phyloP scores from a whole-genome alignment of 768 basidiomycete genomes.

The Suillus decipiens region DNA sequence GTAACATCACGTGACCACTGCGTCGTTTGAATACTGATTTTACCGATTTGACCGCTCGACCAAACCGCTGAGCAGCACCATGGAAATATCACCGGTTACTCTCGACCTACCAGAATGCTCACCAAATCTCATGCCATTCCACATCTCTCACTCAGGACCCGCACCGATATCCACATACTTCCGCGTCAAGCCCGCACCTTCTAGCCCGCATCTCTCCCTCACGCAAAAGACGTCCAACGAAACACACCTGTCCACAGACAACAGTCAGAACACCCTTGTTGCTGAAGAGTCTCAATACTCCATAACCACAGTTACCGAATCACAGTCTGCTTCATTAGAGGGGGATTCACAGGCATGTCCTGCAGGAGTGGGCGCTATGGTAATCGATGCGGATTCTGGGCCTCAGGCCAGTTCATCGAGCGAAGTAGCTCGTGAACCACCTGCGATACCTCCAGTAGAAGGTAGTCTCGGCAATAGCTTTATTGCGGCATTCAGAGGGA shows the following conservation, averaged over 20 bases:
- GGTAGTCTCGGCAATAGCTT: constrained; percentile 31
- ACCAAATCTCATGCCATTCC: constrained; percentile 84
- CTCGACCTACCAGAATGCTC: constrained; percentile 40
- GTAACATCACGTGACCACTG: no score
- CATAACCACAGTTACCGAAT: constrained; percentile 13
- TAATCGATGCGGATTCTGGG: constrained; percentile 12
- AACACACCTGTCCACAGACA: background rate
- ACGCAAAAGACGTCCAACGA: background rate
- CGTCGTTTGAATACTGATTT: no score
- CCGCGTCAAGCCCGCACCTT: constrained; percentile 45
- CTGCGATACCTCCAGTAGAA: background rate
- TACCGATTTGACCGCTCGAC: background rate
- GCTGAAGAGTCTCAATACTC: constrained; percentile 7
- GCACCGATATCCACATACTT: constrained; percentile 79
- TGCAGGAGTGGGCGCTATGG: background rate
- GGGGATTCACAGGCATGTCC: background rate
- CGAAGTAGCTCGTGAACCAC: background rate
- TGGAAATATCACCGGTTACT: constrained; percentile 23
- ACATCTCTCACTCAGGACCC: constrained; percentile 67
- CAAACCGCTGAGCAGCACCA: background rate
- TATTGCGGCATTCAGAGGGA: constrained; percentile 71
- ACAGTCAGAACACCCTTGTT: background rate
- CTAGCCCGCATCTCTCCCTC: constrained; percentile 11
- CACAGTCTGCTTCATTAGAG: background rate
- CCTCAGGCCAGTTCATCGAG: constrained; percentile 2